Conservation (phyloP, 129 eudicot genomes). For the Logfia minima region DNA sequence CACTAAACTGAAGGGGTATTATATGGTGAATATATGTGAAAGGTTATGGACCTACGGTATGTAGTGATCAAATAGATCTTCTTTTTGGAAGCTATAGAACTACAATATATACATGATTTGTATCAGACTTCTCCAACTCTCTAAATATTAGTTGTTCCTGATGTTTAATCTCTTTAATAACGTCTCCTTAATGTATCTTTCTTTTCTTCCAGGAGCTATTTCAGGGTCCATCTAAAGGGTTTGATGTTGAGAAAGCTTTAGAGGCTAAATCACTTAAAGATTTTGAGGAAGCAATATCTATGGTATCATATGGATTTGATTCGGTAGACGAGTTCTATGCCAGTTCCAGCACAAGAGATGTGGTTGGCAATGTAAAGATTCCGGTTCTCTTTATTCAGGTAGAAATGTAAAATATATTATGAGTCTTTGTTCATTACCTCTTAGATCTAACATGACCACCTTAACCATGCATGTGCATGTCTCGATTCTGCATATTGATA, state of each 20-base stretch:
- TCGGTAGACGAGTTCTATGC: constrained; percentile 67
- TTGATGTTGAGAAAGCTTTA: constrained; percentile 79
- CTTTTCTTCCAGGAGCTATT: constrained; percentile 66
- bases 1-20: background rate
- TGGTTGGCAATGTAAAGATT: constrained; percentile 70
- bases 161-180: constrained; percentile 12
- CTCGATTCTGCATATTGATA: background rate
- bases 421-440: constrained; percentile 5
- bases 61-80: too few relatives aligned
- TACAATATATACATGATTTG: background rate
- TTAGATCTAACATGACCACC: constrained; percentile 14
- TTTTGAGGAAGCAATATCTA: constrained; percentile 73
- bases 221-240: constrained; percentile 69
- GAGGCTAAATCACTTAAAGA: constrained; percentile 69
- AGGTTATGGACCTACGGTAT: too few relatives aligned
- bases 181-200: background rate
- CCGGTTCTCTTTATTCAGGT: constrained; percentile 97
- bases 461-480: constrained; percentile 5
- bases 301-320: constrained; percentile 77
- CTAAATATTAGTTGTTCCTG: background rate
- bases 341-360: constrained; percentile 51
- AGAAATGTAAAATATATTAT: constrained; percentile 41
- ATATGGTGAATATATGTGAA: background rate
- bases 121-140: background rate
- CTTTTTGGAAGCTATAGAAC: background rate